Evolutionary conservation across 1,139 yeast genomes (phyloP).

Genomic region (Suhomyces panamericanus): DNA sequence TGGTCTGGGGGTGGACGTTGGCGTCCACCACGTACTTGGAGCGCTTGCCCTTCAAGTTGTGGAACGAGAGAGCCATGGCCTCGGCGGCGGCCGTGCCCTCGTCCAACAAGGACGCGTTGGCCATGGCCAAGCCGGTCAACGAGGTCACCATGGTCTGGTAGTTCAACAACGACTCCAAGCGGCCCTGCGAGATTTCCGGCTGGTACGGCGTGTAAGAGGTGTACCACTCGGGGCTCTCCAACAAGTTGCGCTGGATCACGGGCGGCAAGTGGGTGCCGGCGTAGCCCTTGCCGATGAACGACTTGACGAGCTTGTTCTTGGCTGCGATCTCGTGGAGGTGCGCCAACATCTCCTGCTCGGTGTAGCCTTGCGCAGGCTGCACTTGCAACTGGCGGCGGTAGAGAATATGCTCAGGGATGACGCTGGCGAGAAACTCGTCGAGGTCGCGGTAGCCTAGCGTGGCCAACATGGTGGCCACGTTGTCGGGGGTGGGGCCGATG

Average conservation of each 20-base stretch:
- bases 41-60: constrained; percentile 67
- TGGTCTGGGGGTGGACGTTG: constrained; percentile 82
- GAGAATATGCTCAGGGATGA: constrained; percentile 77
- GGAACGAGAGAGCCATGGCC: constrained; percentile 86
- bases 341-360: constrained; percentile 78
- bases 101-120: constrained; percentile 91
- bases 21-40: constrained; percentile 69
- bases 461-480: constrained; percentile 64
- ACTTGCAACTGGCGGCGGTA: constrained; percentile 65
- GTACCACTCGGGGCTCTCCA: constrained; percentile 97
- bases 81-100: constrained; percentile 99
- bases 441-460: constrained; percentile 67
- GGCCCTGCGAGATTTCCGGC: constrained; percentile 96
- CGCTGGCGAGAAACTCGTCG: constrained; percentile 66
- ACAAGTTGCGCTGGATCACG: constrained; percentile 85
- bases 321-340: constrained; percentile 69
- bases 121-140: constrained; percentile 86
- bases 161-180: constrained; percentile 84
- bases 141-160: constrained; percentile 89
- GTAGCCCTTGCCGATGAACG: constrained; percentile 92
- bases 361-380: constrained; percentile 66
- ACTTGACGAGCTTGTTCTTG: constrained; percentile 68
- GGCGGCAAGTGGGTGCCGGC: constrained; percentile 89
- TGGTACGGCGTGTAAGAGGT: constrained; percentile 98
- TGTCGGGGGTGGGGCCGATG: constrained; percentile 73